Evolutionary conservation across 169 alveolate genomes (phyloP).

Genomic region (Ichthyophthirius multifiliis): DNA sequence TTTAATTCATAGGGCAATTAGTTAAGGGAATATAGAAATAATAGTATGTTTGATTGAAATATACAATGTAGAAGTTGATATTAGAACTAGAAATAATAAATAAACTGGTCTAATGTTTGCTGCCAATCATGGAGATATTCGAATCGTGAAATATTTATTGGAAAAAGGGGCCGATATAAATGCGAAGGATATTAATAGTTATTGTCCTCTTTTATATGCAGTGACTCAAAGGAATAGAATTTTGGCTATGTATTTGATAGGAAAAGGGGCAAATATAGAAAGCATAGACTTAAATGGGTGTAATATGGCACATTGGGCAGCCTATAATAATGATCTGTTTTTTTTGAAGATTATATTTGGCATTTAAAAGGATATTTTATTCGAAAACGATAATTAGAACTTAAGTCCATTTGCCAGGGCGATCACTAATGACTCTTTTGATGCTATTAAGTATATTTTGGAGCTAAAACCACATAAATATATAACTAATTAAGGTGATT

Average conservation of each 20-base stretch:
- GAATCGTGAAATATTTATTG: not conserved
- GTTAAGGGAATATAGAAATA: not conserved
- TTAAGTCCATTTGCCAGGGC: not conserved
- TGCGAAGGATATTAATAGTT: not conserved
- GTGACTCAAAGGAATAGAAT: not conserved
- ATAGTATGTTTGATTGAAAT: not conserved
- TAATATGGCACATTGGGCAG: not conserved
- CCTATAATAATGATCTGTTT: not conserved
- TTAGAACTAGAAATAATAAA: not conserved
- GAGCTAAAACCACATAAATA: not conserved
- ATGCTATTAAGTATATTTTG: not conserved
- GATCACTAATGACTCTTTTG: not conserved
- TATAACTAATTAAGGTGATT: not conserved
- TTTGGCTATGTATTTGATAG: not conserved
- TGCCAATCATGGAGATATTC: not conserved
- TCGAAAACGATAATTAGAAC: not conserved
- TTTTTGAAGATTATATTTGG: not conserved
- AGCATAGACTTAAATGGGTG: not conserved
- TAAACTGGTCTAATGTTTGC: not conserved
- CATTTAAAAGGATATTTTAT: not conserved
- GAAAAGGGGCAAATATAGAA: not conserved
- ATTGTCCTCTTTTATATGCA: not conserved
- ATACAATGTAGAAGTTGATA: not conserved
- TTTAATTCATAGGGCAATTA: not conserved
- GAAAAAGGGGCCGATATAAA: not conserved